Evolutionary conservation across 192 early-diverging fungal species (phyloP).

Genomic region (Entrophospora sp.): DNA sequence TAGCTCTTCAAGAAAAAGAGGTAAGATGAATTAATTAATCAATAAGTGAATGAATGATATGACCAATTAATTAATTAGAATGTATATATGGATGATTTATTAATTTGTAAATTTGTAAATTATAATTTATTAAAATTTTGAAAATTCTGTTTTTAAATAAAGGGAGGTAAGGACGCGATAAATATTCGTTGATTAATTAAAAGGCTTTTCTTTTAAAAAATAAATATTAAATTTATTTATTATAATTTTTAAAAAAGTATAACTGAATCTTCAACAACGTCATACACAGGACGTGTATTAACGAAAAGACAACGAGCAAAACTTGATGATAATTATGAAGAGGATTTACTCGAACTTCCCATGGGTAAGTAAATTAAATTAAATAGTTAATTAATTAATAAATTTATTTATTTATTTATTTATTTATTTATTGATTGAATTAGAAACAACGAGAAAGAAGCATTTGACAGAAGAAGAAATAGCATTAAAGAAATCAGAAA

Average conservation of each 20-base stretch:
- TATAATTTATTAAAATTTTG: background rate
- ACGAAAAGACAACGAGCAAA: conserved; percentile 68
- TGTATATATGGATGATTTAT: background rate
- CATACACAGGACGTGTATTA: conserved; percentile 32
- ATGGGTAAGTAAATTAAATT: conserved; percentile 32
- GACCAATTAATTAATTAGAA: background rate
- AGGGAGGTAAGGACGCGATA: background rate
- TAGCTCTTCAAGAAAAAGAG: conserved; percentile 7
- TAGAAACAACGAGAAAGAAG: conserved; percentile 55
- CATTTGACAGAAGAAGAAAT: conserved; percentile 62
- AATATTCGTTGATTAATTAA: background rate
- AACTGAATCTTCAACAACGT: conserved; percentile 26
- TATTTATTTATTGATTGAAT: too few relatives aligned
- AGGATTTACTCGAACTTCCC: conserved; percentile 63
- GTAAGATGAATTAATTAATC: too few relatives aligned
- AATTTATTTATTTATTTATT: too few relatives aligned
- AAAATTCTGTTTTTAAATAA: background rate
- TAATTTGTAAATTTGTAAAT: background rate
- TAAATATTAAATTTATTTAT: background rate
- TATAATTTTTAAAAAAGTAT: conserved; percentile 8
- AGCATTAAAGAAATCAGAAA: conserved; percentile 61
- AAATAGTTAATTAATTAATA: too few relatives aligned
- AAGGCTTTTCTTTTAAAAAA: background rate
- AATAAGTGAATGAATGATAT: conserved; percentile 11
- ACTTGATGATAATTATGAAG: conserved; percentile 42